Base-by-base conservation (phyloP, 495 filamentous ascomycete species). In the Tuber calosporum region DNA sequence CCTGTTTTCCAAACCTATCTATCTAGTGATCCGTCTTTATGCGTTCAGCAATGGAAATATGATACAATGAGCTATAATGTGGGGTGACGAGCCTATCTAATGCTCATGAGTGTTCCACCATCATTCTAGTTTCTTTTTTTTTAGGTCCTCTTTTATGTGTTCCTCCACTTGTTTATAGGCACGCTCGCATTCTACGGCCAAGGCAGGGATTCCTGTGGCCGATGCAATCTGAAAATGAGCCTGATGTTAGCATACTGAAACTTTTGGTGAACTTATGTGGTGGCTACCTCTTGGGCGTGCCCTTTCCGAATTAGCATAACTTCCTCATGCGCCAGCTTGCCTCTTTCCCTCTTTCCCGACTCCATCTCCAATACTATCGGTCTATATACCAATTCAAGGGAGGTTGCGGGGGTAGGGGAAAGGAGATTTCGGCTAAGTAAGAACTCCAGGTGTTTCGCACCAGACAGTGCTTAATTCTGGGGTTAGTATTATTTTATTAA, bases 111-210 rank as follows among this genome's bases (percentile, higher is more conserved):
- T 62, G 26, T 13, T 34, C 53, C 53, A 34, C 53, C 7, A 62
- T 62, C 53, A 34, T 7, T 62, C 53, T 1, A 34, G 13, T 17
- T 62, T 62, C 53, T 62, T 62, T 34, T 62, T 42, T 40, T 71
- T 73, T 13, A 72, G 41, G 17, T 83, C 81, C 66, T 85, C 85
- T 58, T 73, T 62, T 71, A 94, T 83, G 48, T 88, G 86, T 73
- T 86, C 87, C 79, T 93, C 88, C 1, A 97, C 91, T 84, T 98
- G 94, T 84, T 90, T 88, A 48, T 95, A 90, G 4, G 94, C 94
- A 39, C 94, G 85, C 79, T 97, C 93, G 2, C 96, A 89, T 83
- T 98, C 95, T n/a, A 91, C 83, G 69, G 90, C 90, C 70, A 98
- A 87, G 71, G 92, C 92, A 0, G 94, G 93, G 37, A 97, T 85